Base-by-base conservation (phyloP, 1,284 basidiomycete species). In the Sanghuangporus sanghuang region DNA sequence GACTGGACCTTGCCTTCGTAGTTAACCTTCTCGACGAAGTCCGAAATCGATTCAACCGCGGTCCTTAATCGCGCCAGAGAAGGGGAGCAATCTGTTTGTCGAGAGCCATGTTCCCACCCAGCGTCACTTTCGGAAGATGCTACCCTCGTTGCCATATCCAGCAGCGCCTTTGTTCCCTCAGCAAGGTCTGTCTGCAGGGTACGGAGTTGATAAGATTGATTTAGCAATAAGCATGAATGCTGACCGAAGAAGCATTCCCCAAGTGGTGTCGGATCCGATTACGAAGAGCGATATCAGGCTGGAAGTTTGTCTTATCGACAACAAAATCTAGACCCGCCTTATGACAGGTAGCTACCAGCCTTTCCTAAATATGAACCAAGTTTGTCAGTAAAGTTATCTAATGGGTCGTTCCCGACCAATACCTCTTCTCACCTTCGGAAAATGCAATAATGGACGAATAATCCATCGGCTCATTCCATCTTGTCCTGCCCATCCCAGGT, bases 301-400 rank as follows among this genome's bases (percentile, higher is more conserved):
- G 85, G 63, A 86, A 85, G 71, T 93, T 93, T 8, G 89, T 88
- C 1, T 75, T 73, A 69, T 93, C 90, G 23, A 76, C 75, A 44
- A 87, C 78, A 71, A 87, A 93, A 59, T 80, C 75, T 16, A 92
- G 71, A 1, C 73, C 70, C 65, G 89, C 76, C 7, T 75, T 81
- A 59, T 85, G 79, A 66, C 90, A 92, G 0, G 90, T 93, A 6
- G 86, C 86, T 2, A 92, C 73, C 32, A 92, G 81, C 64, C 89
- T 84, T 61, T 87, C 85, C 91, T 93, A 57, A 11, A 50, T 39
- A 57, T 57, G 21, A n/a, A 46, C 16, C 16, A 46, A n/a, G 9
- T n/a, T 7, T n/a, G 4, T 46, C 21, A 18, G 44, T n/a, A 46
- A 7, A n/a, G 7, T n/a, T 2, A n/a, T 46, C 21, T n/a, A 32